Base-by-base conservation (phyloP, 352 stramenopile genomes). In the Phytophthora vignae region DNA sequence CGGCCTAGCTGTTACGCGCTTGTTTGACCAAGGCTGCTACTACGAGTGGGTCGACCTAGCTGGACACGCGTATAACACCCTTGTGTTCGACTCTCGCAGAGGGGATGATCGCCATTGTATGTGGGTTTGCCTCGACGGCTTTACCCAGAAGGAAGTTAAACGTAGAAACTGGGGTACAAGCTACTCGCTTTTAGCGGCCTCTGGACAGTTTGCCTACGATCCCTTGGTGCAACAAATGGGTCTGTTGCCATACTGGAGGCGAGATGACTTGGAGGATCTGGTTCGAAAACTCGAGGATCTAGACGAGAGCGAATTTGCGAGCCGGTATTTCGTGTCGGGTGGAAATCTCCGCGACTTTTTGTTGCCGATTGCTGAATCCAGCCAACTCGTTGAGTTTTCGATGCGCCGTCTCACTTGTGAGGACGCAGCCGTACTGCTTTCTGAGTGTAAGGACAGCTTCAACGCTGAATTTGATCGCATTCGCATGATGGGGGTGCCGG, bases 51-150 rank as follows among this genome's bases (percentile, higher is more conserved):
- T 22, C 0, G 56, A 66, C 31, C 38, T 15, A 14, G 5, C 29
- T 33, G 29, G 29, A 33, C 29, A 33, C 29, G 5, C 29, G 29
- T 33, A 33, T 33, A 10, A 33, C 0, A 33, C 5, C 29, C 29
- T 33, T 33, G 5, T 10, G 29, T 33, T 8, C 29, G 29, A 33
- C 5, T 33, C 29, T 2, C 29, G 5, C 29, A 44, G 9, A 49
- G 17, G 44, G 17, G 14, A 11, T 6, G 44, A 52, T 22, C 44
- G 1, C 15, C 4, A 14, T n/a, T 2, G 3, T 15, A 5, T 12
- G 3, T 73, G 66, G 52, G 50, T 55, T 33, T 62, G 25, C 52
- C 50, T 73, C 46, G 58, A 73, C 46, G 58, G 57, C 4, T 25
- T 63, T 42, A 22, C 1, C 40, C 2, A 60, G 1, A 36, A 3